Percentiles rank a stretch among this genome's conserved stretches.
These are phyloP conservation scores for Botrytis paeoniae DNA, from an alignment of 2,329 filamentous ascomycete species.

Conservation along the genomic window DNA sequence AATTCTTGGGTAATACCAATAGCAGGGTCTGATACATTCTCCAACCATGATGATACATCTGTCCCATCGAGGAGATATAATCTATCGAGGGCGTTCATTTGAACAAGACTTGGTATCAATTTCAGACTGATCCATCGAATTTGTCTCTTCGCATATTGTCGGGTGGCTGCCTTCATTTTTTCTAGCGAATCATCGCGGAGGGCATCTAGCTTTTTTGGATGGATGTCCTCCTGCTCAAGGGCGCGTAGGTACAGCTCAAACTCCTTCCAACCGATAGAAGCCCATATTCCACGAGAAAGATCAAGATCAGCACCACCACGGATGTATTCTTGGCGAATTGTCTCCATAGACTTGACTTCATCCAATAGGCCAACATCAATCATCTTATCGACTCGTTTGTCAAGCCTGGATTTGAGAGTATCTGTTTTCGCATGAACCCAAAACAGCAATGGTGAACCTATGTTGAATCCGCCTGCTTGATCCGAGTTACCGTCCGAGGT, in stretches of 20 bases:
- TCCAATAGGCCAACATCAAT: slow-evolving; percentile 60
- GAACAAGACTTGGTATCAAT: slow-evolving; percentile 65
- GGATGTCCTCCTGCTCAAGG: slow-evolving; percentile 36
- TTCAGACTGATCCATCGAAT: slow-evolving; percentile 84
- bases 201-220: slow-evolving; percentile 46
- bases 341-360: slow-evolving; percentile 56
- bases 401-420: slow-evolving; percentile 65
- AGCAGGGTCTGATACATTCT: slow-evolving; percentile 64
- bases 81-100: slow-evolving; percentile 50
- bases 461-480: background rate
- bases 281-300: slow-evolving; percentile 82
- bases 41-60: slow-evolving; percentile 58
- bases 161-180: slow-evolving; percentile 75
- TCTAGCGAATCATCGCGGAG: slow-evolving; percentile 63
- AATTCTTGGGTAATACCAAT: slow-evolving; percentile 60
- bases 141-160: slow-evolving; percentile 84
- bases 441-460: slow-evolving; percentile 54
- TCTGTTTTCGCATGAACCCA: slow-evolving; percentile 81
- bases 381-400: slow-evolving; percentile 83
- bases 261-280: slow-evolving; percentile 95
- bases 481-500: slow-evolving; percentile 16
- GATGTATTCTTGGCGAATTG: slow-evolving; percentile 45
- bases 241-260: slow-evolving; percentile 69
- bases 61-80: slow-evolving; percentile 83
- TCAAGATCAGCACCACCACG: slow-evolving; percentile 58